Base-by-base conservation (phyloP, 495 filamentous ascomycete species). In the Lasiosphaeria ovina region DNA sequence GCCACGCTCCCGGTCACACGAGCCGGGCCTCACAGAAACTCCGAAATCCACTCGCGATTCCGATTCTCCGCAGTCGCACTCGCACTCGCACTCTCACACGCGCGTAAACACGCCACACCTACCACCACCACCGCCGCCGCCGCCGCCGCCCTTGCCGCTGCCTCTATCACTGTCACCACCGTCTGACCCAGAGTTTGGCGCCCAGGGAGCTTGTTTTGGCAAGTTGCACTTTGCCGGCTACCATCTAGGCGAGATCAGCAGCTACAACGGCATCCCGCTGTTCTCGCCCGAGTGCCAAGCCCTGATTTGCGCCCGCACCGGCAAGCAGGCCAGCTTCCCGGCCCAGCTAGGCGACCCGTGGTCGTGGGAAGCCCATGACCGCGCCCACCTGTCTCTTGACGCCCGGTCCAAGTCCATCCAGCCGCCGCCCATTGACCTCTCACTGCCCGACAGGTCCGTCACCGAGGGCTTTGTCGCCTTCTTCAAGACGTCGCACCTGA, bases 161-260 rank as follows among this genome's bases (percentile, higher is more conserved):
- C 44, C 5, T 4, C 7, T n/a, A 2, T 5, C 16, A 11, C 44
- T 11, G 12, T 47, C 44, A 17, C 57, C 33, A 17, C n/a, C 59
- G 12, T 54, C 50, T 10, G 51, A 47, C 6, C 36, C 51, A n/a
- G 35, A 44, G 14, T 47, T 14, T 14, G 44, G 11, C 12, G 44
- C 12, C 12, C 44, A 47, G 14, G 10, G 47, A 35, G 31, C 56
- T 35, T 42, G 59, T 49, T 69, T 69, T 16, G 67, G 67, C 14
- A 75, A 76, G 6, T 72, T 81, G 7, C 78, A 81, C 57, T 81
- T 82, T 55, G 79, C 80, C 8, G 79, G 80, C 4, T 68, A 73
- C 47, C 72, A 80, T 60, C 56, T 83, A 6, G 78, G 80, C 10
- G 70, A 71, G 4, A 76, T 81, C 42, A 81, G 76, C 60, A 54